Conservation (phyloP, 306 rosid species). For the Lithocarpus polystachyus region DNA sequence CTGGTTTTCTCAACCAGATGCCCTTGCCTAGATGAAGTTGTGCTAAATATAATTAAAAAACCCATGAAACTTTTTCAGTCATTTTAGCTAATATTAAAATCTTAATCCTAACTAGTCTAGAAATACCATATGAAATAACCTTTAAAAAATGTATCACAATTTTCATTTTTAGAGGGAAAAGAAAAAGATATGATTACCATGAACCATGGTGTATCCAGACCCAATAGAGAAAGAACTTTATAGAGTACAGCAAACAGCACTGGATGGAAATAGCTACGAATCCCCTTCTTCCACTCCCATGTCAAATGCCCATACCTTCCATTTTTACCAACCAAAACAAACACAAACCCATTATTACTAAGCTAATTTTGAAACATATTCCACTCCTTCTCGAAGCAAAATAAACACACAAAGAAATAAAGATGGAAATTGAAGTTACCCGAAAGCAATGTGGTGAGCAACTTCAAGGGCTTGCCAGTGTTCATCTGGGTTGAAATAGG, state of each 20-base stretch:
- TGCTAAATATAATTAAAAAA: not conserved
- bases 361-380: not conserved
- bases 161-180: not conserved
- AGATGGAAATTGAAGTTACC: slow-evolving; percentile 32
- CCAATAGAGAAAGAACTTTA: slow-evolving; percentile 52
- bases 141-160: not conserved
- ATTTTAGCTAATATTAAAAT: not conserved
- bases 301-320: slow-evolving; percentile 86
- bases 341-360: slow-evolving; percentile 6
- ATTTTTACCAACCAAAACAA: slow-evolving; percentile 1
- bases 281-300: slow-evolving; percentile 95
- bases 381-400: not conserved
- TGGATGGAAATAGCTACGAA: slow-evolving; percentile 86
- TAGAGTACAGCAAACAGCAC: slow-evolving; percentile 75
- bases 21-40: not conserved
- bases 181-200: slow-evolving; percentile 52
- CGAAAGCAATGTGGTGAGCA: slow-evolving; percentile 80
- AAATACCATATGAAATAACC: not conserved
- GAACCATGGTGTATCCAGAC: slow-evolving; percentile 69
- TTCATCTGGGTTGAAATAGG: slow-evolving; percentile 93
- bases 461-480: slow-evolving; percentile 97
- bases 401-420: not conserved
- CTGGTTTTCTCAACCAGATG: no score
- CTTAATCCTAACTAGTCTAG: not conserved
- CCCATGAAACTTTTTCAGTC: not conserved